Evolutionary conservation across 441 rosid species (phyloP).

Genomic region (Croton setiger): DNA sequence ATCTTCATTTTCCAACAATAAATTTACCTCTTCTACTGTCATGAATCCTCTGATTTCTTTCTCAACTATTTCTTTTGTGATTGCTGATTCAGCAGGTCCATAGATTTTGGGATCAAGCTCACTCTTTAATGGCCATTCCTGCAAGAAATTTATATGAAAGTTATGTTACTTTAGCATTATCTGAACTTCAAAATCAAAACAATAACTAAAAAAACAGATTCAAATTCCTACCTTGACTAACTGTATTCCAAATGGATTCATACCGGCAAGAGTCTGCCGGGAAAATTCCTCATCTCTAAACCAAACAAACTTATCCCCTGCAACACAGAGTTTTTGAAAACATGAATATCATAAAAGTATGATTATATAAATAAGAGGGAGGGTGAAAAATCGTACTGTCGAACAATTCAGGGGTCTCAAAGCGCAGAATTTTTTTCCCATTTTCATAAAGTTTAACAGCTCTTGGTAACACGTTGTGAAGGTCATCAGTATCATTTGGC

Average conservation of each 20-base stretch:
- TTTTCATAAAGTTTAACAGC: constrained; percentile 45
- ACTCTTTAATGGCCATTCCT: constrained; percentile 83
- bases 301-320: constrained; percentile 44
- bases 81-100: constrained; percentile 51
- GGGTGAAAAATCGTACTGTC: constrained; percentile 28
- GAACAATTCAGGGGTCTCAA: constrained; percentile 43
- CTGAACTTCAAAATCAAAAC: too few species aligned
- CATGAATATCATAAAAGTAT: too few species aligned
- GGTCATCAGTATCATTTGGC: constrained; percentile 24
- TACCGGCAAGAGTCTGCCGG: constrained; percentile 73
- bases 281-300: constrained; percentile 63
- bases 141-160: too few species aligned
- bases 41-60: constrained; percentile 45
- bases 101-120: constrained; percentile 52
- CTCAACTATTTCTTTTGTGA: constrained; percentile 48
- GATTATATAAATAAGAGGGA: too few species aligned
- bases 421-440: constrained; percentile 36
- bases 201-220: too few species aligned
- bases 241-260: constrained; percentile 52
- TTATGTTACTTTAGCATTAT: too few species aligned
- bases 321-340: too few species aligned
- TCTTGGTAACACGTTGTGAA: constrained; percentile 25
- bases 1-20: background rate
- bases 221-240: constrained; percentile 47
- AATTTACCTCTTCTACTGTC: constrained; percentile 47